Evolutionary conservation across 257 asterid genomes (phyloP).

Genomic region (Solanum chiquidenum): DNA sequence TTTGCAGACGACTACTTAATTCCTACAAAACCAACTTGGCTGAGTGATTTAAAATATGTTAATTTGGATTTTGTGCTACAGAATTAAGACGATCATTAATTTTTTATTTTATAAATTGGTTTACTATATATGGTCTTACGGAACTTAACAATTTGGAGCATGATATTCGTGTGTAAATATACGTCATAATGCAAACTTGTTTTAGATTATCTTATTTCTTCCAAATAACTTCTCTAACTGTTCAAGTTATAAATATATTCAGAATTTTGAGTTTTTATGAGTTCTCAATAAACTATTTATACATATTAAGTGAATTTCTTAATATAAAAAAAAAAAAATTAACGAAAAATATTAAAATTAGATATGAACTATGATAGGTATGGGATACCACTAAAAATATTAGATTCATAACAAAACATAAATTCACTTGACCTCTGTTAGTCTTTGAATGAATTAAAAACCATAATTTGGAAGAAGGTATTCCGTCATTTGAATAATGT

Average conservation of each 20-base stretch:
- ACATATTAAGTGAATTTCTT: not conserved
- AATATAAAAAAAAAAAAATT: not conserved
- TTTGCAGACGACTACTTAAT: not conserved
- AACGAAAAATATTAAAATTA: too few species aligned
- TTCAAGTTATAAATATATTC: not conserved
- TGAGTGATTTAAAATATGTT: not conserved
- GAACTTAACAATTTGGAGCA: not conserved
- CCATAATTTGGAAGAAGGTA: not conserved
- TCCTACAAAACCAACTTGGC: slow-evolving; percentile 3
- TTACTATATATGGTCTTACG: not conserved
- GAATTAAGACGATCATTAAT: not conserved
- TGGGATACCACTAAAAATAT: too few species aligned
- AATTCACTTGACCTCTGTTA: not conserved
- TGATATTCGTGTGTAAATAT: not conserved
- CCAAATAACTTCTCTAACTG: not conserved
- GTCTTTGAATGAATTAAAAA: not conserved
- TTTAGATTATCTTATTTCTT: not conserved
- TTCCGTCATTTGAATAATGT: not conserved
- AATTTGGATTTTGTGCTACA: not conserved
- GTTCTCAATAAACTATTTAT: too few species aligned
- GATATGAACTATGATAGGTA: not conserved
- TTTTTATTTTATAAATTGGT: not conserved
- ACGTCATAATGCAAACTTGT: not conserved
- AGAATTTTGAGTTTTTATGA: not conserved
- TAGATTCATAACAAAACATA: too few species aligned